These are phyloP conservation scores for Hypomontagnella monticulosa DNA, from an alignment of 495 filamentous ascomycete species.

Conservation along the genomic window DNA sequence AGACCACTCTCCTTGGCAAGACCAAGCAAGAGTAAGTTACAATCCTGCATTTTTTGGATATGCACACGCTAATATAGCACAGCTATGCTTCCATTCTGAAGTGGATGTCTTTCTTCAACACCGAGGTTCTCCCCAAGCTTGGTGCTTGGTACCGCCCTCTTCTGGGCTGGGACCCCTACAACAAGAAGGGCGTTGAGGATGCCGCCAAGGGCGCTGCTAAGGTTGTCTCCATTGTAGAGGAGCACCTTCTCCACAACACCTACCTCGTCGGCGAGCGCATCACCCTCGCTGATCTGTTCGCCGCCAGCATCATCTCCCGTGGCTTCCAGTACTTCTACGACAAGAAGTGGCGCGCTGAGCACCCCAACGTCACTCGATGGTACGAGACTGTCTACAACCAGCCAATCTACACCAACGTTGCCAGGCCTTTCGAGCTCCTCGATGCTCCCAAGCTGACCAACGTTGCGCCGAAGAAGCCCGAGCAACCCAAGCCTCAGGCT, in stretches of 20 bases:
- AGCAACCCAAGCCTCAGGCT: conserved; percentile 66
- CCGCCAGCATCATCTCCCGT: conserved; percentile 77
- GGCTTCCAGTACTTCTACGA: conserved; percentile 90
- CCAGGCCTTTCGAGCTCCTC: conserved; percentile 75
- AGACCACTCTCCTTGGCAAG: conserved; percentile 97
- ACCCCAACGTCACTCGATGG: conserved; percentile 92
- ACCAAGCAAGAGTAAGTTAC: conserved; percentile 92
- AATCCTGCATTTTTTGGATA: not conserved
- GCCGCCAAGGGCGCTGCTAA: conserved; percentile 70
- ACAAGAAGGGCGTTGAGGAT: conserved; percentile 96
- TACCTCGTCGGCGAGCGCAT: conserved; percentile 98
- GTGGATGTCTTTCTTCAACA: conserved; percentile 91
- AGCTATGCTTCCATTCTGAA: conserved; percentile 93
- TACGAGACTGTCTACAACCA: conserved; percentile 93
- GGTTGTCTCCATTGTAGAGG: conserved; percentile 76
- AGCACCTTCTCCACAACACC: conserved; percentile 90
- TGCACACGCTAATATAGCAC: conserved; percentile 33
- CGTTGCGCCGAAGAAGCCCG: conserved; percentile 85
- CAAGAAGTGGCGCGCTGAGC: conserved; percentile 80
- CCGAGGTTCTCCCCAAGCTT: conserved; percentile 78
- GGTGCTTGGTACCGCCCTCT: conserved; percentile 91
- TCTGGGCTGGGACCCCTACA: conserved; percentile 83
- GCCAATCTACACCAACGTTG: conserved; percentile 84
- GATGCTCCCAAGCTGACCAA: conserved; percentile 86
- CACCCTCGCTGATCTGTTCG: conserved; percentile 93